Base-by-base conservation (phyloP, 2,329 filamentous ascomycete genomes). In the Xylaria sp. region DNA sequence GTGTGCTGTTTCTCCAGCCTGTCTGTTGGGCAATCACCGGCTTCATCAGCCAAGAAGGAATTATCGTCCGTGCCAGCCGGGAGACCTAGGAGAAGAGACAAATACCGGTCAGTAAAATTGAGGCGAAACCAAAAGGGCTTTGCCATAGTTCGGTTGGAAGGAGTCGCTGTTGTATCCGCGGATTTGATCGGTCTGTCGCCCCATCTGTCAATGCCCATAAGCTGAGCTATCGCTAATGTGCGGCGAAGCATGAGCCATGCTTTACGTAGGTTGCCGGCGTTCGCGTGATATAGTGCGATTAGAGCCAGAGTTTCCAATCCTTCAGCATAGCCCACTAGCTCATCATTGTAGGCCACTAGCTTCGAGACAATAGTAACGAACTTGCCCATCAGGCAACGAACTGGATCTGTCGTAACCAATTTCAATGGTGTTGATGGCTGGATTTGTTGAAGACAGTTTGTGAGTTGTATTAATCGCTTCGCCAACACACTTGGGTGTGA, bases 181-280 rank as follows among this genome's bases (percentile, higher is more conserved):
- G 81, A 83, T 58, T 81, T 78, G 2, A 83, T 73, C 12, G 78
- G 73, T 44, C 75, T 74, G 46, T 77, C 70, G 63, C 75, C 73
- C 60, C 77, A 78, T n/a, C 78, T 78, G 68, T 85, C 81, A 15
- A 85, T 78, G 3, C 85, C 84, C 78, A 88, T 83, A 37, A 86
- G 81, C 73, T 87, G 86, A 0, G 82, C 85, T 44, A 88, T 78
- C 55, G 81, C 82, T 41, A 89, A 76, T 4, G 85, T 84, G 5
- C 85, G 80, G 0, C 87, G 84, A 25, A 81, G 82, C 7, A 80
- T 81, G 25, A 89, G 76, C 87, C 87, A 90, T 2, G 86, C 80
- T 54, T 85, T 85, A 25, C 86, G 83, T 1, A 88, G 78, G 54
- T 87, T 87, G 0, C 88, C 88, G 0, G 81, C 81, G 65, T 88